Evolutionary conservation across 2,329 filamentous ascomycete genomes (phyloP).

Genomic region (Fusarium sp.): DNA sequence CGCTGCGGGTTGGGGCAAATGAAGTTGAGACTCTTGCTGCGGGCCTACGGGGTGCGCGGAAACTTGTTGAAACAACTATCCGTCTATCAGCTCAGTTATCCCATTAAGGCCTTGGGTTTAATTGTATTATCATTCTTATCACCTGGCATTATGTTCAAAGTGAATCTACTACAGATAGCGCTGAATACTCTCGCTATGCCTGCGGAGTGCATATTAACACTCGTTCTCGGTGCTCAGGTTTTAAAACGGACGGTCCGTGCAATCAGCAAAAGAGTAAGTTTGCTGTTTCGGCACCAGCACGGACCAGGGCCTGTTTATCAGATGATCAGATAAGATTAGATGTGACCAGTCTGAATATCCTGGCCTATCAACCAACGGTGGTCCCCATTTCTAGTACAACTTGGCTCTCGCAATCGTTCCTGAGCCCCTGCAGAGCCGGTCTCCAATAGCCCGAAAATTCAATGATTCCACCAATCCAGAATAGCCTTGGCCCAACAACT

Average conservation of each 20-base stretch:
- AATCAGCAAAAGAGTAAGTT: too few species aligned
- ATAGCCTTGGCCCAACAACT: neutral
- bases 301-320: neutral
- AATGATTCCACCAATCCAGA: neutral
- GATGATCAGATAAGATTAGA: neutral
- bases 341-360: neutral
- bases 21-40: too few species aligned
- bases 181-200: too few species aligned
- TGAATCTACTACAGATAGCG: too few species aligned
- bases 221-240: neutral
- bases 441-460: neutral
- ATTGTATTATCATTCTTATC: too few species aligned
- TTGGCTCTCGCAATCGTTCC: neutral
- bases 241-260: too few species aligned
- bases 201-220: neutral
- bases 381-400: neutral
- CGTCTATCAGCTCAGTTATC: too few species aligned
- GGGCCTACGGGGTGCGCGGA: too few species aligned
- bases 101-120: too few species aligned
- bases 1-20: too few species aligned
- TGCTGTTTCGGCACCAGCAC: neutral
- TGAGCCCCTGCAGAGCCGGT: neutral
- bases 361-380: neutral
- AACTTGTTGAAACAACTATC: too few species aligned
- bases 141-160: too few species aligned